Conservation (phyloP, 2,329 filamentous ascomycete species). For the Albifimbria verrucaria region DNA sequence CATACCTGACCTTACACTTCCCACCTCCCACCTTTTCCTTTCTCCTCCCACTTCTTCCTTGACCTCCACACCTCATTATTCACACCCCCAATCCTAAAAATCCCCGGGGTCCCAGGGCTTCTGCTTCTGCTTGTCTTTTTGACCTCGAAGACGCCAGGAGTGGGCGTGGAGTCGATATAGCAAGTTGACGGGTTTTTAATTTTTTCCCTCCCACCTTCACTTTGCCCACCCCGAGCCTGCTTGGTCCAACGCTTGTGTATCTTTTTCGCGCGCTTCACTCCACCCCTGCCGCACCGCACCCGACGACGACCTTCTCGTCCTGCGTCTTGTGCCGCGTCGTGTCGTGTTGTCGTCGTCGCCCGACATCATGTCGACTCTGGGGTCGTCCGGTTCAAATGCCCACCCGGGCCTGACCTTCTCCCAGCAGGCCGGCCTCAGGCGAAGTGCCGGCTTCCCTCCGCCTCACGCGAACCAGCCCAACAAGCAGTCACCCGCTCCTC, state of each 20-base stretch:
- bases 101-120: not conserved
- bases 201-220: constrained; percentile 6
- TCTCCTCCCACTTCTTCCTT: not conserved
- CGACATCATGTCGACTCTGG: constrained; percentile 44
- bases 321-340: too few relatives aligned
- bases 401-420: constrained; percentile 52
- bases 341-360: constrained; percentile 16
- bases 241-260: not conserved
- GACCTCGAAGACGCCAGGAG: not conserved
- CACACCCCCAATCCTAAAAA: not conserved
- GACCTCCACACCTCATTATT: not conserved
- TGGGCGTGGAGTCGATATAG: constrained; percentile 1
- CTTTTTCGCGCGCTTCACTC: constrained; percentile 7
- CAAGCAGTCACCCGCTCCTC: constrained; percentile 53
- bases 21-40: not conserved
- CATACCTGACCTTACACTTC: not conserved
- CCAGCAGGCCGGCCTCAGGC: constrained; percentile 48
- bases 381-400: constrained; percentile 46
- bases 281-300: constrained; percentile 11
- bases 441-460: constrained; percentile 39
- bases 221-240: constrained; percentile 4
- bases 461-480: constrained; percentile 48
- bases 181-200: not conserved
- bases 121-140: not conserved
- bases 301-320: constrained; percentile 15